Conservation (phyloP, 495 filamentous ascomycete genomes). For the Alectoria sarmentosa region DNA sequence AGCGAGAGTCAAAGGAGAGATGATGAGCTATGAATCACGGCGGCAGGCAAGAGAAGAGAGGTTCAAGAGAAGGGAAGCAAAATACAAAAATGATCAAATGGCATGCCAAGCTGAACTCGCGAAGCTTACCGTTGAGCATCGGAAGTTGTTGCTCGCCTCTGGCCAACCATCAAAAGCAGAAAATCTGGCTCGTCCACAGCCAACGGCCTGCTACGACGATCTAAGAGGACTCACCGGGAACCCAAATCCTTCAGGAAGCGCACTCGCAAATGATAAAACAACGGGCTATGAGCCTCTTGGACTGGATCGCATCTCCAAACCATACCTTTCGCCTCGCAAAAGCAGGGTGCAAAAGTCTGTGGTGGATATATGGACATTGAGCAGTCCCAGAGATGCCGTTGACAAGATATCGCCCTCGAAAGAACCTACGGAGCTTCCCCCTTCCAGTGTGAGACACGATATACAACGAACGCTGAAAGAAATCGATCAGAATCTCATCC, state of each 20-base stretch:
- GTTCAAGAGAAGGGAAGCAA: conserved; percentile 42
- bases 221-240: not conserved
- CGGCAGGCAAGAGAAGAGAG: conserved; percentile 47
- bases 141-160: conserved; percentile 16
- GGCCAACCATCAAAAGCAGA: conserved; percentile 29
- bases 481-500: conserved; percentile 23
- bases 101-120: conserved; percentile 38
- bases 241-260: conserved; percentile 35
- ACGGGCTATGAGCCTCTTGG: conserved; percentile 30
- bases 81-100: conserved; percentile 41
- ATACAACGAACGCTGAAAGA: conserved; percentile 24
- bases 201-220: not conserved
- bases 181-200: conserved; percentile 27
- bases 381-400: conserved; percentile 16
- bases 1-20: conserved; percentile 47
- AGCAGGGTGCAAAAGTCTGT: conserved; percentile 24
- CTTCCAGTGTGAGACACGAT: conserved; percentile 21
- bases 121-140: conserved; percentile 18
- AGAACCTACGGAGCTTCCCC: conserved; percentile 16
- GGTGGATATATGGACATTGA: conserved; percentile 26
- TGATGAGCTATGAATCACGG: conserved; percentile 44
- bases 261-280: conserved; percentile 30
- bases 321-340: conserved; percentile 18
- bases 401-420: not conserved
- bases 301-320: conserved; percentile 3